Evolutionary conservation across 1,284 basidiomycete genomes (phyloP).

Genomic region (Trichosporon sp.): DNA sequence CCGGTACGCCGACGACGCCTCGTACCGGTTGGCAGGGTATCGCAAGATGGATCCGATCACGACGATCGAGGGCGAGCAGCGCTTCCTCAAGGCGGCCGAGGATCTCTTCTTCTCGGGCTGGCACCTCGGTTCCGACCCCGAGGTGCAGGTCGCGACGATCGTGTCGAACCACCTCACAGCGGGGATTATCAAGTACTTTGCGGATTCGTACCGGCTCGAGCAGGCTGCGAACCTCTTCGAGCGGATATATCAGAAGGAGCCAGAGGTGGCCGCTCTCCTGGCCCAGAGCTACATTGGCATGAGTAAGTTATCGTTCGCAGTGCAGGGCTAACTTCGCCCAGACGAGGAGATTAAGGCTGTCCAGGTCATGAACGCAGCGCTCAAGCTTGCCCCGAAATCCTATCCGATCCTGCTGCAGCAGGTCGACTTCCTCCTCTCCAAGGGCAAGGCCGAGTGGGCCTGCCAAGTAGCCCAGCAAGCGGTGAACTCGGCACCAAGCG

Average conservation of each 20-base stretch:
- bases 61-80: slow-evolving; percentile 75
- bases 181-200: slow-evolving; percentile 95
- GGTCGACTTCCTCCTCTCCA: slow-evolving; percentile 79
- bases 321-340: slow-evolving; percentile 38
- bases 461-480: slow-evolving; percentile 86
- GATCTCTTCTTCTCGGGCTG: slow-evolving; percentile 87
- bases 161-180: slow-evolving; percentile 95
- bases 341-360: slow-evolving; percentile 98
- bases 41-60: slow-evolving; percentile 94
- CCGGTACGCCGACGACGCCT: slow-evolving; percentile 90
- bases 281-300: slow-evolving; percentile 92
- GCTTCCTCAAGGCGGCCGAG: slow-evolving; percentile 88
- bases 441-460: slow-evolving; percentile 82
- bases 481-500: slow-evolving; percentile 94
- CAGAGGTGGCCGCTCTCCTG: slow-evolving; percentile 82
- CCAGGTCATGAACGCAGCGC: slow-evolving; percentile 80
- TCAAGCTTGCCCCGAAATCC: slow-evolving; percentile 79
- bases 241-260: slow-evolving; percentile 75
- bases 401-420: slow-evolving; percentile 92
- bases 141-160: slow-evolving; percentile 96
- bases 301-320: slow-evolving; percentile 64
- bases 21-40: slow-evolving; percentile 85
- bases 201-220: slow-evolving; percentile 79
- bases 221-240: slow-evolving; percentile 93
- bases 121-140: slow-evolving; percentile 97